phyloP scores from a whole-genome alignment of 2,329 filamentous ascomycete genomes.

The Verticillium klebahnii region DNA sequence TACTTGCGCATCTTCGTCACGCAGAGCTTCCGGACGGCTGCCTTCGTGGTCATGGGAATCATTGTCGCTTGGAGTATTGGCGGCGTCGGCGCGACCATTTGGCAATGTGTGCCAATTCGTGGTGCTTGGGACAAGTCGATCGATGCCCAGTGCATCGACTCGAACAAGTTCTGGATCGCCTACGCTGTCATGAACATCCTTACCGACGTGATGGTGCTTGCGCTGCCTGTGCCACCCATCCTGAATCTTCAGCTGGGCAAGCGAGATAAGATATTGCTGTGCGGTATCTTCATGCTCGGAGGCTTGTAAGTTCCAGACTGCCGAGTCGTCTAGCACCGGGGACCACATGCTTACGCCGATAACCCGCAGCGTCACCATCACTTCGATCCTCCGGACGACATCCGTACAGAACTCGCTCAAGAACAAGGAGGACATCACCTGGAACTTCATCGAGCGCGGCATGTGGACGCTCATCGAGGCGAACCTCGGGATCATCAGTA shows the following conservation, averaged over 20 bases:
- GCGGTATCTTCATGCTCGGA: conserved; percentile 27
- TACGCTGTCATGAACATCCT: conserved; percentile 32
- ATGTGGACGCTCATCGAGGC: conserved; percentile 6
- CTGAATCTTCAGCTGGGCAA: conserved; percentile 25
- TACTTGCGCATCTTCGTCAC: conserved; percentile 25
- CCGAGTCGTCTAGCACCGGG: not conserved
- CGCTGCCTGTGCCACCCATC: conserved; percentile 29
- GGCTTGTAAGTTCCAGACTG: conserved; percentile 13
- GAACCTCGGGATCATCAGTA: conserved; percentile 11
- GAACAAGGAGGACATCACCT: conserved; percentile 11
- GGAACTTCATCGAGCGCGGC: conserved; percentile 2
- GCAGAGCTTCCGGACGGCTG: conserved; percentile 15
- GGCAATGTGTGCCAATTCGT: conserved; percentile 33
- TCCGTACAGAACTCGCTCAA: conserved; percentile 18
- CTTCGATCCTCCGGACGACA: conserved; percentile 21
- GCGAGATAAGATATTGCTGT: conserved; percentile 26
- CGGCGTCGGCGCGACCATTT: conserved; percentile 30
- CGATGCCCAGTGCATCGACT: conserved; percentile 25
- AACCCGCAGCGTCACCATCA: conserved; percentile 15
- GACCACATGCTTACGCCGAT: conserved; percentile 1
- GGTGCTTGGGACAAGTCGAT: conserved; percentile 22
- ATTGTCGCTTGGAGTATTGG: conserved; percentile 28
- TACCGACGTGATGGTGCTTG: conserved; percentile 34
- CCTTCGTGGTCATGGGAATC: conserved; percentile 25
- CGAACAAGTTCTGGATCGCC: conserved; percentile 23